Evolutionary conservation across 768 basidiomycete species (phyloP).

Genomic region (Dioszegia crocea): DNA sequence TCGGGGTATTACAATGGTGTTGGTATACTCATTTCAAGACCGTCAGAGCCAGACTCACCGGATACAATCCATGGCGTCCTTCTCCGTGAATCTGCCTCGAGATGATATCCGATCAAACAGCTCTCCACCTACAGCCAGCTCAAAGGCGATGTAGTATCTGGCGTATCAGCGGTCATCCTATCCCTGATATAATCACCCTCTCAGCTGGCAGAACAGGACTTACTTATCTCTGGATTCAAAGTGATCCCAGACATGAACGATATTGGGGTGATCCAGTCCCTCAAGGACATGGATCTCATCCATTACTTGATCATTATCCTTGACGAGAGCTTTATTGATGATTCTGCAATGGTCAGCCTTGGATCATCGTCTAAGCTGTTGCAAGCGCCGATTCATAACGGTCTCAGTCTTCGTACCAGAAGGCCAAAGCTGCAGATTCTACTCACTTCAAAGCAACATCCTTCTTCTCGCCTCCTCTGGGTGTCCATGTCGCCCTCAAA

Average conservation of each 20-base stretch:
- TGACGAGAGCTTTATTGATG: slow-evolving; percentile 88
- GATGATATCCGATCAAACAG: slow-evolving; percentile 82
- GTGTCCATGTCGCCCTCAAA: slow-evolving; percentile 58
- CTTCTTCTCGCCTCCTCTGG: slow-evolving; percentile 23
- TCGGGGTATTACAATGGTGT: too few species aligned
- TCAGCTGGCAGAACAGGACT: too few species aligned
- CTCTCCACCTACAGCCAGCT: slow-evolving; percentile 90
- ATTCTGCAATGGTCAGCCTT: slow-evolving; percentile 71
- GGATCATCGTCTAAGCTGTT: too few species aligned
- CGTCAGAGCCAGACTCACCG: too few species aligned
- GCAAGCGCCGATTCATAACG: too few species aligned
- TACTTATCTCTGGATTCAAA: slow-evolving; percentile 83
- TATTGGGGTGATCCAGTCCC: slow-evolving; percentile 84
- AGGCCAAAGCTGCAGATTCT: neutral
- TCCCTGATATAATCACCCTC: neutral
- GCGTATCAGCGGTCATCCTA: neutral
- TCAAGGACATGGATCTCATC: slow-evolving; percentile 88
- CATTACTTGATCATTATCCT: slow-evolving; percentile 81
- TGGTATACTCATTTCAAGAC: too few species aligned
- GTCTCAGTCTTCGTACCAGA: too few species aligned
- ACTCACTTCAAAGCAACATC: slow-evolving; percentile 49
- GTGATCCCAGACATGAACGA: slow-evolving; percentile 59
- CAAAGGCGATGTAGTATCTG: slow-evolving; percentile 84
- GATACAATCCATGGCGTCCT: slow-evolving; percentile 75
- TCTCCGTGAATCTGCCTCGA: slow-evolving; percentile 88